Base-by-base conservation (phyloP, 2,329 filamentous ascomycete genomes). In the Beauveria medogensis region DNA sequence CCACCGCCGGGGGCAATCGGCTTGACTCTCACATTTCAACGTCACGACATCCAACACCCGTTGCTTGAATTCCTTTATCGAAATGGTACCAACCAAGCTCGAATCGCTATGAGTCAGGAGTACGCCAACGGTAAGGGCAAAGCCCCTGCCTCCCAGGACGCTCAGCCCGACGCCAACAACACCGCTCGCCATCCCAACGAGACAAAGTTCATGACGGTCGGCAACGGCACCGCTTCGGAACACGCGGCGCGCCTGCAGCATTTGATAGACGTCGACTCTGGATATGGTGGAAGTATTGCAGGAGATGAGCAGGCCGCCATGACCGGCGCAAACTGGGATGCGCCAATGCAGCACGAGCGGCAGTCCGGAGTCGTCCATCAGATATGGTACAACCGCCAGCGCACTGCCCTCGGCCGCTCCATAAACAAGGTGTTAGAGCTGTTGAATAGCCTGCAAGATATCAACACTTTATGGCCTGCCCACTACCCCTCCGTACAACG, bases 351-450 rank as follows among this genome's bases (percentile, higher is more conserved):
- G 55, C 71, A 74, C 34, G 73, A 75, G 65, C 70, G 69, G 50
- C 85, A 93, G 66, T 88, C 91, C 43, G 90, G 88, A 70, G 91
- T 96, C 74, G 86, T 97, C 54, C 89, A 96, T 70, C 94, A 97
- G 76, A 82, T 97, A 65, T 91, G 90, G 80, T 97, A 96, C 77
- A 97, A 97, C 74, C 86, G 91, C 69, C 96, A 97, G 72, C 87
- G 92, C 62, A 90, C 87, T 6, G 86, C 90, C 37, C 84, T 99
- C n/a, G 91, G 86, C 48, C 88, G 92, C 63, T 89, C 92, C 16
- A 97, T 99, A 70, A 90, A 87, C 69, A 85, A 87, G 67, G 93
- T 92, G 9, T 85, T 97, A 62, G 91, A 97, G 63, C 85, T 91
- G 2, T 77, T 99, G 65, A 88, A 89, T 72, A 85, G 85, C 63